These are phyloP conservation scores for Arthrobotrys pseudoclavata DNA, from an alignment of 2,329 filamentous ascomycete genomes.

Conservation along the genomic window DNA sequence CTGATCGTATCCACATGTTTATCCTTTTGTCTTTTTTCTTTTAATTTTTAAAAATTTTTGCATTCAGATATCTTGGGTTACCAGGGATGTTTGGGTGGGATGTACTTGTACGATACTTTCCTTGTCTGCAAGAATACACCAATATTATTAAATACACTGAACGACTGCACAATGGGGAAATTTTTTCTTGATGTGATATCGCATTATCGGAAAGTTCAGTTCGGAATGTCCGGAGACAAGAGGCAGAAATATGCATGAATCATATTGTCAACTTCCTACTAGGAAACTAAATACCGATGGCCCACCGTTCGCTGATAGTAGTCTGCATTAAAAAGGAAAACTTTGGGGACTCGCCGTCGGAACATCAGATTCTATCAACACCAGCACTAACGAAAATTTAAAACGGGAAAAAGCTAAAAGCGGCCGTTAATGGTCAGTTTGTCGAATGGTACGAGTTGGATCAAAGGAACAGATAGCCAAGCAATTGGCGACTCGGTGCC, in stretches of 20 bases:
- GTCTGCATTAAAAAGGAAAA: neutral
- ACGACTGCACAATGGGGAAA: neutral
- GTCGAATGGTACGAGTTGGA: neutral
- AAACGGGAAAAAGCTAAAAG: no score
- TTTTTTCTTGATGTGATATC: neutral
- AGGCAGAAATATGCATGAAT: neutral
- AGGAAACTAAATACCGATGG: neutral
- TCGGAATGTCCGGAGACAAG: neutral
- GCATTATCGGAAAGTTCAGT: neutral
- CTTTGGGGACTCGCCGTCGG: neutral
- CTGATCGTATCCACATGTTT: neutral
- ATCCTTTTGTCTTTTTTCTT: neutral
- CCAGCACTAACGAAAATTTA: neutral
- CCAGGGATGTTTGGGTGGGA: neutral
- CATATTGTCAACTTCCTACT: neutral
- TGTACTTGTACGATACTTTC: conserved; percentile 15
- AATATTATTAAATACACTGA: no score
- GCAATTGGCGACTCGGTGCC: neutral
- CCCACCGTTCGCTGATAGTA: neutral
- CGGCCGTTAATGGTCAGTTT: no score
- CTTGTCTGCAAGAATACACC: neutral
- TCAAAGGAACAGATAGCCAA: neutral
- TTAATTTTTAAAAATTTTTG: neutral
- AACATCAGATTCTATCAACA: neutral
- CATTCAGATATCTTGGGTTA: neutral